These are phyloP conservation scores for Fusarium compactum DNA, from an alignment of 2,329 filamentous ascomycete genomes.

Conservation along the genomic window DNA sequence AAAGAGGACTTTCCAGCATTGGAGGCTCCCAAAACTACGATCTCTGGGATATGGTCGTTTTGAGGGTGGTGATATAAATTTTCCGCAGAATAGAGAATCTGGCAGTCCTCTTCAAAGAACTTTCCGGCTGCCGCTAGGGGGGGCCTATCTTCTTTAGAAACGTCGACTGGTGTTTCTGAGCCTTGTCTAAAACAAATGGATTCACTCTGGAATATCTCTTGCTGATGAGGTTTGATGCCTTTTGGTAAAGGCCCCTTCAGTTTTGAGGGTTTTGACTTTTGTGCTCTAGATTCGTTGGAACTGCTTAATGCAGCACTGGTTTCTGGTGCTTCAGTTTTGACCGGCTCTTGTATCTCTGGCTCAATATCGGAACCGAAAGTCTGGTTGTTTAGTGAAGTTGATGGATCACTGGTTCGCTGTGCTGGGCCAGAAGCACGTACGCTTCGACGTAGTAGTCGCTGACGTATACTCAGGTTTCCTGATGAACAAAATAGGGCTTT, in stretches of 20 bases:
- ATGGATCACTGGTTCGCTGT: not conserved
- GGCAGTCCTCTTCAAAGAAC: constrained; percentile 51
- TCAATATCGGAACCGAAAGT: not conserved
- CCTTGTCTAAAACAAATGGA: constrained; percentile 39
- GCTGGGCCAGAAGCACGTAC: not conserved
- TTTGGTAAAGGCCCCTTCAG: constrained; percentile 14
- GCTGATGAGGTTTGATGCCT: constrained; percentile 40
- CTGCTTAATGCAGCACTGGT: not conserved
- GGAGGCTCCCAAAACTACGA: constrained; percentile 86
- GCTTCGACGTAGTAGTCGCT: constrained; percentile 13
- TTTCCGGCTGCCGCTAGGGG: constrained; percentile 46
- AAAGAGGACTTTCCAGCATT: constrained; percentile 93
- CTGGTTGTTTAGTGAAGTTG: not conserved
- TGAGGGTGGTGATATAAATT: constrained; percentile 61
- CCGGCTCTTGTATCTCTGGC: not conserved
- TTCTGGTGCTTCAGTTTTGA: not conserved
- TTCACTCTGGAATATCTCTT: constrained; percentile 36
- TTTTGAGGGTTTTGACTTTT: constrained; percentile 16
- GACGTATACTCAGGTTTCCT: constrained; percentile 8
- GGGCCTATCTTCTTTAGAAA: constrained; percentile 40
- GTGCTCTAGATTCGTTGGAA: not conserved
- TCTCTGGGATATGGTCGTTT: constrained; percentile 67
- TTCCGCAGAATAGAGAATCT: constrained; percentile 64
- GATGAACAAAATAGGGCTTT: constrained; percentile 13
- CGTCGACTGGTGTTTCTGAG: constrained; percentile 20